Percentiles rank a stretch among this genome's conserved stretches.
Conservation (phyloP, 306 rosid genomes). For the Mucuna pruriens region DNA sequence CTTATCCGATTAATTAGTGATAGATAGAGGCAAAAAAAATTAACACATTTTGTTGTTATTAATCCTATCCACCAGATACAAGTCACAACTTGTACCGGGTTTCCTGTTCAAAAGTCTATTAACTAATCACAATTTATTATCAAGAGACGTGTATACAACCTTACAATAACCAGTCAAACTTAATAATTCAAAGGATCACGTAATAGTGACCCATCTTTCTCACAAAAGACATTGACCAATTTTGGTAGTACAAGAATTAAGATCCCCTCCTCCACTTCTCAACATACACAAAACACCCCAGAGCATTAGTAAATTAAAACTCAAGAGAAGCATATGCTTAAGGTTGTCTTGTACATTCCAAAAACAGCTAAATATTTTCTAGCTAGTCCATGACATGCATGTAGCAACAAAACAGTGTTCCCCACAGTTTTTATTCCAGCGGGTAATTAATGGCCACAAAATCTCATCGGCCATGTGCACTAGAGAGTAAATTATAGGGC, state of each 20-base stretch:
- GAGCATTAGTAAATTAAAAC: neutral
- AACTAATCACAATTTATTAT: neutral
- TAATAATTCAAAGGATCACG: conserved; percentile 16
- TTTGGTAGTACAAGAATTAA: neutral
- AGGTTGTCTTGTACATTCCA: neutral
- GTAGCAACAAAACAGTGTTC: neutral
- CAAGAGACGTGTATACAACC: neutral
- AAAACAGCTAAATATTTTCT: neutral
- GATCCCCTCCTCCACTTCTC: neutral
- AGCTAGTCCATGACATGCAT: neutral
- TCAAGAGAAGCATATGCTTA: neutral
- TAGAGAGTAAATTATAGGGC: neutral
- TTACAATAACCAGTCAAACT: conserved; percentile 9
- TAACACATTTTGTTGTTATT: neutral
- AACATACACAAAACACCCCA: neutral
- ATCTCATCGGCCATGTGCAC: neutral
- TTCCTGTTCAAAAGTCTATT: neutral
- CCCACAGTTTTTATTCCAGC: neutral
- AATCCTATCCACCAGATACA: neutral
- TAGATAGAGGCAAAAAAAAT: neutral
- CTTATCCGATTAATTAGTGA: neutral
- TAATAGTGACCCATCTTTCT: neutral
- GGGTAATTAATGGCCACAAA: neutral
- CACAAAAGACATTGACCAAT: conserved; percentile 17
- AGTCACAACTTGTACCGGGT: neutral